phyloP scores from a whole-genome alignment of 75 land plant genomes.

The Picea sitchensis region DNA sequence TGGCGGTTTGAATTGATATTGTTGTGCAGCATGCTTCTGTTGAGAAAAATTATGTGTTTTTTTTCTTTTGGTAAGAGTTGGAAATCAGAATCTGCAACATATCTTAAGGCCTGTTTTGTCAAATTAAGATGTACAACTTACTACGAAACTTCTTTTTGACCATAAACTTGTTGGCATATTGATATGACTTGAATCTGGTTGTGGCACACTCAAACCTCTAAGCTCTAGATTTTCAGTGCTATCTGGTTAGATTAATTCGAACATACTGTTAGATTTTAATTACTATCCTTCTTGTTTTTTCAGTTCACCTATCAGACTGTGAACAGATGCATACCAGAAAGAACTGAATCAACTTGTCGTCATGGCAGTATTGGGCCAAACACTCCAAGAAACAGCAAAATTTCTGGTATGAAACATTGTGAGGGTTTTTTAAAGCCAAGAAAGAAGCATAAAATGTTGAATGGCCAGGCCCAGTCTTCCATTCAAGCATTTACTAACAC shows the following conservation, averaged over 20 bases:
- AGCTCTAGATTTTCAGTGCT: too few species aligned
- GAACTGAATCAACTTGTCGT: background rate
- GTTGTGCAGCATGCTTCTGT: too few species aligned
- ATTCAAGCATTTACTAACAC: background rate
- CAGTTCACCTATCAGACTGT: constrained; percentile 5
- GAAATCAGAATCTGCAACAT: background rate
- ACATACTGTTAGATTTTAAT: background rate
- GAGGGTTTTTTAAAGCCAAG: background rate
- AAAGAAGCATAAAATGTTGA: background rate
- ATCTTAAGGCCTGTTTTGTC: background rate
- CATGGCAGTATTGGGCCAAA: background rate
- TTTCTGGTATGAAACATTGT: background rate
- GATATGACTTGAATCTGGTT: too few species aligned
- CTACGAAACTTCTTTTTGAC: background rate
- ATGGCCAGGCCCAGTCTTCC: constrained; percentile 4
- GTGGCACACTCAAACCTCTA: too few species aligned
- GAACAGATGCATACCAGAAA: background rate
- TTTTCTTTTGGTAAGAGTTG: too few species aligned
- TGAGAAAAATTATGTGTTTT: too few species aligned
- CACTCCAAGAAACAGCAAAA: background rate
- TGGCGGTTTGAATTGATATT: too few species aligned
- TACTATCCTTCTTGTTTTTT: background rate
- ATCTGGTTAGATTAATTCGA: background rate
- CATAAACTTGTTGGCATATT: background rate
- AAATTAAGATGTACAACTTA: background rate